phyloP scores from a whole-genome alignment of 169 alveolate species.

The Cryptosporidium canis region DNA sequence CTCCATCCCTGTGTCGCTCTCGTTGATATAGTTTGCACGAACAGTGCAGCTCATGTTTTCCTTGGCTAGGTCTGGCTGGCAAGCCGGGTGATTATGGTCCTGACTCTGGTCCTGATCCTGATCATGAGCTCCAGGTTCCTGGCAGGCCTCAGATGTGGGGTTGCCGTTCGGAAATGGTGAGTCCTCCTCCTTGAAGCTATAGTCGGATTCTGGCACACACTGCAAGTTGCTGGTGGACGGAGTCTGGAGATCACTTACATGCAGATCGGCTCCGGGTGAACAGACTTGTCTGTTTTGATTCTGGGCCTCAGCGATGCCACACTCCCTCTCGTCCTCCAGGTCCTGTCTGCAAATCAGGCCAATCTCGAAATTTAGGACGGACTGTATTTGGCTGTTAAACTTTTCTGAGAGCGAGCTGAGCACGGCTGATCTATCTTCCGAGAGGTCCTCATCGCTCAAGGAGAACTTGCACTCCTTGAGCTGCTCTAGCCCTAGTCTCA shows the following conservation, averaged over 20 bases:
- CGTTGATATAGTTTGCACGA: no score
- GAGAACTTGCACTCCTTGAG: constrained; percentile 26
- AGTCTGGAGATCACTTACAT: background rate
- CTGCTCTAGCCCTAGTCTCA: background rate
- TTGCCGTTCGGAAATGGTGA: background rate
- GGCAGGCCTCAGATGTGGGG: background rate
- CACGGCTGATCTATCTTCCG: background rate
- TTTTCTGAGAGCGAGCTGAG: background rate
- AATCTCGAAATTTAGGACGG: constrained; percentile 31
- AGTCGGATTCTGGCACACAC: background rate
- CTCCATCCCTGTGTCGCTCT: no score
- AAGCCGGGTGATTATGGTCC: no score
- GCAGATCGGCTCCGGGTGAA: background rate
- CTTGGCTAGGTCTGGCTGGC: no score
- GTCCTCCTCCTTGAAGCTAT: background rate
- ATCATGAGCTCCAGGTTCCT: no score
- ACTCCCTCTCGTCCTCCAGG: constrained; percentile 7
- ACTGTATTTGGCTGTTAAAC: constrained; percentile 13
- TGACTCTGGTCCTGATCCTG: no score
- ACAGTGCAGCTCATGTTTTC: no score
- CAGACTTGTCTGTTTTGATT: background rate
- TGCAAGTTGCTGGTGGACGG: background rate
- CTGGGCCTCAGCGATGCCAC: background rate
- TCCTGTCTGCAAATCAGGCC: background rate
- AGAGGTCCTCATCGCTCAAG: background rate